Base-by-base conservation (phyloP, 2,329 filamentous ascomycete genomes). In the Aspergillus cejpii region DNA sequence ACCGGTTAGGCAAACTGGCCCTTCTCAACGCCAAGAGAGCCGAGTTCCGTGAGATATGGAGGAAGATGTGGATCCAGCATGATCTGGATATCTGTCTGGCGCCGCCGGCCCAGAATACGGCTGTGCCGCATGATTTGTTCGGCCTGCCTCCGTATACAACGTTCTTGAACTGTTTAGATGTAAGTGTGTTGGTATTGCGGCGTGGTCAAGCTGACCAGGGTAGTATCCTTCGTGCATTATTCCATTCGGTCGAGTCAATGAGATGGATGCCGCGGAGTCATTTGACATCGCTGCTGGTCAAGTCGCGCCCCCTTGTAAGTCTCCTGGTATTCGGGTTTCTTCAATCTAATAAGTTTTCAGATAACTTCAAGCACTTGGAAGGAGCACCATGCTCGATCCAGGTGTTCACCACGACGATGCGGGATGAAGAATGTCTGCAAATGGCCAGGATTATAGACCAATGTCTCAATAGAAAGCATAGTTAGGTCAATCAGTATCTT, bases 211-310 rank as follows among this genome's bases (percentile, higher is more conserved):
- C n/a, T n/a, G n/a, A n/a, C n/a, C n/a, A n/a, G n/a, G n/a, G 4
- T 42, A 74, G 69, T 77, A 73, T 53, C 75, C 75, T 3, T 65
- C 73, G 1, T 74, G 69, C 3, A 67, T 75, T 2, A 60, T 78
- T 39, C 72, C 72, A 0, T 73, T 67, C 41, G 53, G 53, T 12
- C 36, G 50, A 20, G 52, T 55, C 5, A 38, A 38, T 6, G 47
- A 43, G 19, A 11, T 33, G 5, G 53, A 57, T 47, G 45, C 48
- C 4, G 15, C 39, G 3, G 26, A 49, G 15, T 37, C 36, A 4
- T 51, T 51, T 23, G 38, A 42, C 24, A 24, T 54, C 2, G 41
- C 47, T 8, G 37, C 50, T 8, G 31, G 34, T n/a, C 53, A 57
- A 24, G 14, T 50, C 28, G 54, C 44, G 11, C 37, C 53, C 10